Conservation (phyloP, 2,329 filamentous ascomycete species). For the Tolypocladium tundrense region DNA sequence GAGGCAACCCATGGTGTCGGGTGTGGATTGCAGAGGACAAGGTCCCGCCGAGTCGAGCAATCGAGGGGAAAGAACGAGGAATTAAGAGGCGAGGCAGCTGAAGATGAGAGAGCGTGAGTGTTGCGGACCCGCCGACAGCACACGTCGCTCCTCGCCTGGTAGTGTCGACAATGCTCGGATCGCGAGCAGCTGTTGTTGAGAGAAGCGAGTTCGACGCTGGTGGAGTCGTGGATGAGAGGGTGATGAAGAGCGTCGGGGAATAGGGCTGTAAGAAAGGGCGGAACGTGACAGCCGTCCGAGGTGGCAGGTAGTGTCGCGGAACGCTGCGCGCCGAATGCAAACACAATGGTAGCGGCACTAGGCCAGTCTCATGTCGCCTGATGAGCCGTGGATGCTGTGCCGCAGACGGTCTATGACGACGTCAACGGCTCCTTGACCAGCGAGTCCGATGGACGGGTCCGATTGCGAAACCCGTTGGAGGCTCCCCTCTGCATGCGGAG, state of each 20-base stretch:
- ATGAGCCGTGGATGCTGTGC: background rate
- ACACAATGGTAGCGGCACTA: background rate
- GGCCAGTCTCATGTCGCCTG: background rate
- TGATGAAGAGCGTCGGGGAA: background rate
- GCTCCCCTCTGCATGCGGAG: background rate
- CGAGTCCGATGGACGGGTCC: background rate
- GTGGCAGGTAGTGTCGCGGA: background rate
- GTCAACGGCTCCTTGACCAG: background rate
- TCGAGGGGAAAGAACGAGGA: slow-evolving; percentile 4
- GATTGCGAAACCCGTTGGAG: background rate
- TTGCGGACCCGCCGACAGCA: slow-evolving; percentile 30
- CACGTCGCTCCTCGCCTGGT: slow-evolving; percentile 40
- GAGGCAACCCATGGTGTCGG: slow-evolving; percentile 52
- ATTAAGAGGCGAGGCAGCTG: background rate
- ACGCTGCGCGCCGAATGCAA: background rate
- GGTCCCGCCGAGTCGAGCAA: slow-evolving; percentile 2
- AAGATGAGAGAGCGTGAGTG: slow-evolving; percentile 2
- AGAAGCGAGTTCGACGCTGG: background rate
- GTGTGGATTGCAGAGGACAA: slow-evolving; percentile 1
- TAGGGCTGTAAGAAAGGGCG: background rate
- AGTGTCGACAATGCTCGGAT: slow-evolving; percentile 28
- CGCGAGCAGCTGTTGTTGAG: background rate
- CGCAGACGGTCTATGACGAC: background rate
- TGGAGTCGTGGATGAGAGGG: background rate
- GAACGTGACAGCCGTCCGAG: background rate